phyloP scores from a whole-genome alignment of 192 early-diverging fungal genomes.

The Backusella westeae region DNA sequence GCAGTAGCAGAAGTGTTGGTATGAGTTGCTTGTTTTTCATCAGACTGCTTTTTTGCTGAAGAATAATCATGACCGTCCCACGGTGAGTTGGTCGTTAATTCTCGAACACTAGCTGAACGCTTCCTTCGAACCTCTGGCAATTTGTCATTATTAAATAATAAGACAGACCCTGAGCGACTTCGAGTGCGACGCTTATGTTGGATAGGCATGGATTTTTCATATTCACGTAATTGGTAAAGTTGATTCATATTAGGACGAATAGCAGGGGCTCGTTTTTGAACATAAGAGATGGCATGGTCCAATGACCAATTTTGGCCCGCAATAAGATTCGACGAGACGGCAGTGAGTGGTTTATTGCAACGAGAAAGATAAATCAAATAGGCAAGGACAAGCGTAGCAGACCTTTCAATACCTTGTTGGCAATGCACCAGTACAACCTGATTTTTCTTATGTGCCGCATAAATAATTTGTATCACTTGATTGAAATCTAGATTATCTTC shows the following conservation, averaged over 20 bases:
- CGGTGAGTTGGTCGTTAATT: background rate
- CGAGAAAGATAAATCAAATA: conserved; percentile 69
- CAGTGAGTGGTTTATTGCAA: conserved; percentile 18
- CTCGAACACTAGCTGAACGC: background rate
- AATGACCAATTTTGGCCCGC: conserved; percentile 54
- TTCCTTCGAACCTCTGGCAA: background rate
- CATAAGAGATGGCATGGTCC: conserved; percentile 71
- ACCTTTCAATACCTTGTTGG: conserved; percentile 84
- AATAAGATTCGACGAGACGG: conserved; percentile 44
- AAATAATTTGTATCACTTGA: conserved; percentile 64
- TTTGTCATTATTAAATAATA: background rate
- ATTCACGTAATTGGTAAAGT: conserved; percentile 74
- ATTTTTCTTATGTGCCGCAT: conserved; percentile 50
- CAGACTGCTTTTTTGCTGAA: background rate
- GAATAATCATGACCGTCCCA: background rate
- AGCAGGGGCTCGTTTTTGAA: conserved; percentile 60
- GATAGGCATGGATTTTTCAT: conserved; percentile 42
- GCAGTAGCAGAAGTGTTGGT: background rate
- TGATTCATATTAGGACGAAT: conserved; percentile 83
- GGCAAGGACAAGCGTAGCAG: conserved; percentile 81
- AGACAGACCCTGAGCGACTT: background rate
- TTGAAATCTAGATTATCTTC: conserved; percentile 67
- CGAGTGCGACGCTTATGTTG: background rate
- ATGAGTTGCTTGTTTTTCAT: background rate
- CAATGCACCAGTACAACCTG: conserved; percentile 78